Base-by-base conservation (phyloP, 148 eudicot species). In the Euryodendron excelsum region DNA sequence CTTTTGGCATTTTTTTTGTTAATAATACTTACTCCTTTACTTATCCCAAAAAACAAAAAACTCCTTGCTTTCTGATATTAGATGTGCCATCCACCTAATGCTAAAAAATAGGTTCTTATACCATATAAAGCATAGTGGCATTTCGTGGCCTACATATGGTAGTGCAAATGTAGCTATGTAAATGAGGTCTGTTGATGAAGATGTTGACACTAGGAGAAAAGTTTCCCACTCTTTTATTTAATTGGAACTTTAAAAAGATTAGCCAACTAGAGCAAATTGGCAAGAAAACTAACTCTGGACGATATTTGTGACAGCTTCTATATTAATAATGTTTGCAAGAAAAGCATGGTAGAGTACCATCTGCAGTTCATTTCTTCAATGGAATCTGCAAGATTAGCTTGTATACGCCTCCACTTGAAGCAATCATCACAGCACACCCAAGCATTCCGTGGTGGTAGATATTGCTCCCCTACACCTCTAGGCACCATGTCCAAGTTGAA, bases 381-480 rank as follows among this genome's bases (percentile, higher is more conserved):
- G 72, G 79, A 80, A 88, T 96, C 99, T 34, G 98, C 98, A 83
- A 96, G 95, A 62, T 65, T 53, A 75, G 93, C 97, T 36, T 91
- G 82, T 82, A 96, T 96, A 72, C 99, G 90, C 78, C 99, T 93
- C 99, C 99, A 96, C 83, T 96, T 96, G 36, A 79, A 77, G 84
- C 99, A 96, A 78, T 88, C 93, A 69, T 96, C 99, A 82, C 99
- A 96, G 74, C 90, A 84, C 61, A 96, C 99, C 99, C 99, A 96
- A 33, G 99, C 99, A 79, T 80, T 84, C 69, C 88, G 86, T 3
- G 87, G 88, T 13, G 83, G 82, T 70, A 74, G 44, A 65, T 41
- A 81, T 75, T 82, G 89, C 53, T 82, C 68, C 47, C 45, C 80
- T 37, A 23, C 77, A 58, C 66, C 91, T 72, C 70, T 79, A 39